Conservation (phyloP, 2,329 filamentous ascomycete genomes). For the Xylaria sp. region DNA sequence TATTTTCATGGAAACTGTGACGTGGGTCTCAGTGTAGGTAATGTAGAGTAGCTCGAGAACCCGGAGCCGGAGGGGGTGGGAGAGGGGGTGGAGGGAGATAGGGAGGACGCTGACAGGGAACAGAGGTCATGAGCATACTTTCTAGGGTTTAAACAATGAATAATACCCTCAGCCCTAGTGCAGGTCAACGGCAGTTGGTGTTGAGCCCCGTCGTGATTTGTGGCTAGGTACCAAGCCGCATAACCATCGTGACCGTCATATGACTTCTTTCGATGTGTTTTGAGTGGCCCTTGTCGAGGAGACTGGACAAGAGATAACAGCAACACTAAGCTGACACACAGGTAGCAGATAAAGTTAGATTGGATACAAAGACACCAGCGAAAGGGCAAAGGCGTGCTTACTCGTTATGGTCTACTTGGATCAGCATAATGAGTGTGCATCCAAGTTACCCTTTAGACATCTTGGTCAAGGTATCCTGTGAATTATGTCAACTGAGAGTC, state of each 20-base stretch:
- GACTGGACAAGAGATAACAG: constrained; percentile 3
- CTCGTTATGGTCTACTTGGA: not conserved
- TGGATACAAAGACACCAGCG: not conserved
- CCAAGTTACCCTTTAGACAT: not conserved
- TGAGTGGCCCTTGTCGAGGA: not conserved
- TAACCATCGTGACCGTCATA: constrained; percentile 3
- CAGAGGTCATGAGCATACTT: not conserved
- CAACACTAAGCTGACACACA: not conserved
- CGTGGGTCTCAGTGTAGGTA: not conserved
- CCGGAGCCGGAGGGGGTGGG: not conserved
- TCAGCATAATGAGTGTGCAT: too few species aligned
- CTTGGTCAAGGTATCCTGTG: not conserved
- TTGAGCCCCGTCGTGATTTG: not conserved
- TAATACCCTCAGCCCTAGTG: not conserved
- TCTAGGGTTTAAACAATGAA: not conserved
- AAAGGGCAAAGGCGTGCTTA: not conserved
- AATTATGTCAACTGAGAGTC: not conserved
- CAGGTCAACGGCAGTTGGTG: not conserved
- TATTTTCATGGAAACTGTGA: not conserved
- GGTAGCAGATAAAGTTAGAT: not conserved
- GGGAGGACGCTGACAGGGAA: not conserved
- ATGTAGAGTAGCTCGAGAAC: not conserved
- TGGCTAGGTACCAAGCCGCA: not conserved
- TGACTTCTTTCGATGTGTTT: not conserved
- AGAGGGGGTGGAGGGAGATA: not conserved